These are phyloP conservation scores for Aspergillus sergii DNA, from an alignment of 2,329 filamentous ascomycete genomes.

Conservation along the genomic window DNA sequence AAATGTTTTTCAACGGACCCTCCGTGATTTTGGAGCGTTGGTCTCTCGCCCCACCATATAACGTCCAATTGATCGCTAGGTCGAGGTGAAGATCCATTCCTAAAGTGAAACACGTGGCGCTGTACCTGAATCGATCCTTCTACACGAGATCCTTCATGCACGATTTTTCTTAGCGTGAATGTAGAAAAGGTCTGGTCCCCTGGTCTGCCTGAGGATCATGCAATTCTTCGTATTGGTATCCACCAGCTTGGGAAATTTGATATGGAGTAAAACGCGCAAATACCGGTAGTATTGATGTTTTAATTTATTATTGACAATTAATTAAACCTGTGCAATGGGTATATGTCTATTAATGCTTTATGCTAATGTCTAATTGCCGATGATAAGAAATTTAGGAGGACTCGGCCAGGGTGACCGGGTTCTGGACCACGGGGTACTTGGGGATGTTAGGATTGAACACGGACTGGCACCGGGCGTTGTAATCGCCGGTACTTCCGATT, in stretches of 20 bases:
- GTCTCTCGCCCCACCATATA: not conserved
- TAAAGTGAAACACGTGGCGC: not conserved
- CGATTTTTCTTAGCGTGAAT: not conserved
- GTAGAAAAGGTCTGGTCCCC: not conserved
- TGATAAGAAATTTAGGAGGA: not conserved
- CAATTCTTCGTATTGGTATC: not conserved
- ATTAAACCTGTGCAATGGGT: not conserved
- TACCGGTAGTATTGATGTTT: not conserved
- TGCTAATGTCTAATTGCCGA: not conserved
- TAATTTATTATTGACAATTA: not conserved
- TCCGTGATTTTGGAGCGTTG: too few relatives aligned
- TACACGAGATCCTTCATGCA: not conserved
- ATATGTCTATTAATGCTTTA: not conserved
- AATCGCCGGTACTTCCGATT: slow-evolving; percentile 19
- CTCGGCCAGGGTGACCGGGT: slow-evolving; percentile 16
- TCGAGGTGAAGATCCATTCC: not conserved
- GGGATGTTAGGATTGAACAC: slow-evolving; percentile 22
- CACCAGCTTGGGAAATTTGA: not conserved
- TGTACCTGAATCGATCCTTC: slow-evolving; percentile 3
- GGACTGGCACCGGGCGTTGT: slow-evolving; percentile 25
- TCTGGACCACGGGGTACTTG: slow-evolving; percentile 23
- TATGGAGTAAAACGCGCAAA: not conserved
- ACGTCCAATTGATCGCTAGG: not conserved
- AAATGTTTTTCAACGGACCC: not conserved
- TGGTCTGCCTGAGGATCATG: slow-evolving; percentile 2